Percentiles rank a stretch among this genome's conserved stretches.
phyloP scores from a whole-genome alignment of 108 stramenopile species.

The Heterococcus sp. region DNA sequence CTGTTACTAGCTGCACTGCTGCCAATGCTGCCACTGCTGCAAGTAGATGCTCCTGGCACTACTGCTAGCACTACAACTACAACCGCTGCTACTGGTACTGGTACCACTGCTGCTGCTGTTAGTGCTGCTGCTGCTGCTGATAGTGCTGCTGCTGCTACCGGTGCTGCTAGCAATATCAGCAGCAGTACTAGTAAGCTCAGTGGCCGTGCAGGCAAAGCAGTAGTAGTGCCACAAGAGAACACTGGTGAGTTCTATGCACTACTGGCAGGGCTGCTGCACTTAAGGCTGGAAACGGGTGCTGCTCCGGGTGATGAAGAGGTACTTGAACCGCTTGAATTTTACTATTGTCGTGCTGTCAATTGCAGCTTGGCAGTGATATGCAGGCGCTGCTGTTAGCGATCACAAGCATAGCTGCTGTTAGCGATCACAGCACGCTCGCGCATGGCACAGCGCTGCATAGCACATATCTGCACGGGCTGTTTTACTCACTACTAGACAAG shows the following conservation, averaged over 20 bases:
- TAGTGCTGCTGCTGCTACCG: background rate
- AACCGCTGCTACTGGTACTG: too few species aligned
- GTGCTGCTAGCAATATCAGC: background rate
- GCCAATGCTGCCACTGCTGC: background rate
- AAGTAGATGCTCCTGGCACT: background rate
- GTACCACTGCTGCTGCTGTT: too few species aligned
- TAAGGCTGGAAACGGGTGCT: background rate
- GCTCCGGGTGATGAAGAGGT: background rate
- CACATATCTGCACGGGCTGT: too few species aligned
- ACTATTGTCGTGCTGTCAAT: too few species aligned
- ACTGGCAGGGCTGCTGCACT: slow-evolving; percentile 25
- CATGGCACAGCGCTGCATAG: too few species aligned
- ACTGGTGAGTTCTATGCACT: slow-evolving; percentile 23
- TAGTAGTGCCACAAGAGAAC: slow-evolving; percentile 16
- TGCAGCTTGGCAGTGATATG: too few species aligned
- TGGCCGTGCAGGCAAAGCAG: background rate
- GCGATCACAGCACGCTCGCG: too few species aligned
- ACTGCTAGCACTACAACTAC: background rate
- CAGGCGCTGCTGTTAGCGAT: too few species aligned
- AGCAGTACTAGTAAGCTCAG: background rate
- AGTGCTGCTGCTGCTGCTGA: background rate
- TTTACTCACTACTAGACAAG: too few species aligned
- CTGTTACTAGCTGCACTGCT: too few species aligned
- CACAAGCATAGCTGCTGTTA: too few species aligned
- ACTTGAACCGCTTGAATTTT: too few species aligned